These are phyloP conservation scores for Populus ilicifolia DNA, from an alignment of 345 rosid genomes.

Conservation along the genomic window DNA sequence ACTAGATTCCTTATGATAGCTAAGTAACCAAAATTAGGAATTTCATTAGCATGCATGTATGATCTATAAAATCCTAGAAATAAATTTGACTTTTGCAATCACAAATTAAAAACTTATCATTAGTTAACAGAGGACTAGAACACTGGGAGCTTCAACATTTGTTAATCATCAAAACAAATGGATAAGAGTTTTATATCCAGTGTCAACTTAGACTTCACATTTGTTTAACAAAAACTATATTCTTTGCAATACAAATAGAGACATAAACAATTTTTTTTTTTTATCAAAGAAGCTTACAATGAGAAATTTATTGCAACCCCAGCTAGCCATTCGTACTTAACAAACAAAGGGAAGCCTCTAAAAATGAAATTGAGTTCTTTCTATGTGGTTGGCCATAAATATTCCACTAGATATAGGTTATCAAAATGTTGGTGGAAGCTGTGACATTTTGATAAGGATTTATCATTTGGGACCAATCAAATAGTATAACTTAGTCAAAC, in stretches of 20 bases:
- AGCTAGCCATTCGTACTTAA: slow-evolving; percentile 26
- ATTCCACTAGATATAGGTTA: slow-evolving; percentile 54
- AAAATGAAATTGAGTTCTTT: slow-evolving; percentile 31
- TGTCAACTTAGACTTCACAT: too few relatives aligned
- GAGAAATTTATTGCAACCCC: slow-evolving; percentile 29
- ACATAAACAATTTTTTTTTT: not conserved
- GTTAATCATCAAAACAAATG: not conserved
- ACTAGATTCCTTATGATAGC: not conserved
- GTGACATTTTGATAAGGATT: slow-evolving; percentile 50
- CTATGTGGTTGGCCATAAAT: slow-evolving; percentile 49
- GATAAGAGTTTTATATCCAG: not conserved
- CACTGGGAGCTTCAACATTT: not conserved
- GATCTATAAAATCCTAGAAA: not conserved
- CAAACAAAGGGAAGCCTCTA: slow-evolving; percentile 24
- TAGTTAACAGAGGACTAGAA: not conserved
- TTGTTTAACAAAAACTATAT: not conserved
- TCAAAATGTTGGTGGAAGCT: slow-evolving; percentile 55
- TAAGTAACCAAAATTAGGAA: not conserved
- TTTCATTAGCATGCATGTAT: not conserved
- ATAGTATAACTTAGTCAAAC: slow-evolving; percentile 14
- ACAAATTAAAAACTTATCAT: not conserved
- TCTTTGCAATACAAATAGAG: not conserved
- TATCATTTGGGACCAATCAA: slow-evolving; percentile 52
- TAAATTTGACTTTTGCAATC: not conserved
- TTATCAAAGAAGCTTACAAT: slow-evolving; percentile 3